Evolutionary conservation across 2,329 filamentous ascomycete genomes (phyloP).

Genomic region (Aspergillus flavus): DNA sequence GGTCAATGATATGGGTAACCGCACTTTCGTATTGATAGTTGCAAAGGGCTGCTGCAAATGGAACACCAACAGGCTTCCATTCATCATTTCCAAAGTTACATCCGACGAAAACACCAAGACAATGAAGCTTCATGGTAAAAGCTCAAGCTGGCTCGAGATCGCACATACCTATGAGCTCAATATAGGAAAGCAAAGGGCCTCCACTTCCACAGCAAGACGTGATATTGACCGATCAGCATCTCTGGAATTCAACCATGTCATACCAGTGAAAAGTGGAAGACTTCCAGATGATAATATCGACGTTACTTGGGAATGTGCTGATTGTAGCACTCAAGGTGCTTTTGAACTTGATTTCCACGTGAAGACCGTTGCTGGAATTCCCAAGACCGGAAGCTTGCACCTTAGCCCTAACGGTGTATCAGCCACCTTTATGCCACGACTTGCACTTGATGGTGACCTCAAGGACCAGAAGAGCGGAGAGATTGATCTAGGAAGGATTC

Average conservation of each 20-base stretch:
- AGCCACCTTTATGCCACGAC: not conserved
- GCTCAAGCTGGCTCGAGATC: not conserved
- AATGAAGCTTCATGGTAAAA: not conserved
- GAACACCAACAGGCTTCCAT: not conserved
- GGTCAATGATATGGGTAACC: not conserved
- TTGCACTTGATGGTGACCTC: not conserved
- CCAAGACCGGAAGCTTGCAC: not conserved
- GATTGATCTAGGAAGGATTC: not conserved
- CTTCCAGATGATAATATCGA: not conserved
- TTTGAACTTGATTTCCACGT: not conserved
- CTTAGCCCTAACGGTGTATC: not conserved
- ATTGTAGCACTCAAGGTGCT: not conserved
- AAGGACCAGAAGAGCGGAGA: not conserved
- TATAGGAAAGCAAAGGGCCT: not conserved
- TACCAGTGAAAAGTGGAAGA: not conserved
- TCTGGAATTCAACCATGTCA: not conserved
- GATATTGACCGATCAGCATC: not conserved
- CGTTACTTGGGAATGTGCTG: not conserved
- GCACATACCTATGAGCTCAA: not conserved
- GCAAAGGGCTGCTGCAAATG: not conserved
- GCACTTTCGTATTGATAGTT: not conserved
- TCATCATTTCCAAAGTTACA: not conserved
- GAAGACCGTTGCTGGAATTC: not conserved
- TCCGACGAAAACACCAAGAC: not conserved
- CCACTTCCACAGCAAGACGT: not conserved